phyloP scores from a whole-genome alignment of 768 basidiomycete genomes.

The Hericium rajendrae region DNA sequence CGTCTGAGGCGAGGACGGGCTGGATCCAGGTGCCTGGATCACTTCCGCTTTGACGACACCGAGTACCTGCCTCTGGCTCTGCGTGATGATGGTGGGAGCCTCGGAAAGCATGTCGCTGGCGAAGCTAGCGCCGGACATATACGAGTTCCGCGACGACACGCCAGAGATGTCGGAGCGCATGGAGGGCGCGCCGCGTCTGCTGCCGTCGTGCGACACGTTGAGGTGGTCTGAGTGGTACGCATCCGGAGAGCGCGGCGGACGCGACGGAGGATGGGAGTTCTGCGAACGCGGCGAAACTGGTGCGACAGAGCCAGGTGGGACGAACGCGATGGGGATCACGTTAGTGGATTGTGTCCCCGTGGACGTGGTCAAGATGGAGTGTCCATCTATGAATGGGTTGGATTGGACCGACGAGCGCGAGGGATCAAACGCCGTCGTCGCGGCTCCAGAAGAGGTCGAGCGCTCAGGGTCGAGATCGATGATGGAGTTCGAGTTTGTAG shows the following conservation, averaged over 20 bases:
- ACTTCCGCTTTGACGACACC: conserved; percentile 76
- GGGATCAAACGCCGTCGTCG: conserved; percentile 19
- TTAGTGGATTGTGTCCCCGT: conserved; percentile 74
- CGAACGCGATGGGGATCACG: conserved; percentile 79
- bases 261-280: conserved; percentile 12
- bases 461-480: conserved; percentile 48
- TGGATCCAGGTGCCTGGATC: conserved; percentile 33
- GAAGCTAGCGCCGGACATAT: conserved; percentile 65
- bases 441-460: conserved; percentile 26
- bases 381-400: conserved; percentile 71
- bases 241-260: conserved; percentile 51
- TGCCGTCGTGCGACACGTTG: conserved; percentile 44
- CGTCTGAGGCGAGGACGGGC: conserved; percentile 23
- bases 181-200: conserved; percentile 23
- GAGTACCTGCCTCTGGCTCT: conserved; percentile 61
- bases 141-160: conserved; percentile 51
- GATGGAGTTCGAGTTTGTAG: conserved; percentile 33
- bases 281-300: conserved; percentile 12
- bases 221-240: conserved; percentile 56
- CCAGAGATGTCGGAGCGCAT: conserved; percentile 45
- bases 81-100: conserved; percentile 73
- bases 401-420: conserved; percentile 25
- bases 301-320: conserved; percentile 39
- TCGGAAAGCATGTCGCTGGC: conserved; percentile 75
- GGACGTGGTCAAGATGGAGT: conserved; percentile 70